phyloP scores from a whole-genome alignment of 495 filamentous ascomycete species.

The Apodospora peruviana region DNA sequence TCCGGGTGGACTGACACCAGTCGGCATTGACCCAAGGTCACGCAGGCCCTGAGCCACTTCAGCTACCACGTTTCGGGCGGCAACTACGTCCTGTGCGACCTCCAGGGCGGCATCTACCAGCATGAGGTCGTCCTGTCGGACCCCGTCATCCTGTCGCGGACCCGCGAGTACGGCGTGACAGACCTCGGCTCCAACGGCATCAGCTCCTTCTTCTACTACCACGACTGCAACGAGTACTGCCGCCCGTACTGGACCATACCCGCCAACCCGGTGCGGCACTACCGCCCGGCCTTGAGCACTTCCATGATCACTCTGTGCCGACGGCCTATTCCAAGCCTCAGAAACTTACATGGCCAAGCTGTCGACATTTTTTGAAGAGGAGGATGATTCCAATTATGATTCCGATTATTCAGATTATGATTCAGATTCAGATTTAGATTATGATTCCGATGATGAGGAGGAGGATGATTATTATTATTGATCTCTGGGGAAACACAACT shows the following conservation, averaged over 20 bases:
- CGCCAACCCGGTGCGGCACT: not conserved
- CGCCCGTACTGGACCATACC: not conserved
- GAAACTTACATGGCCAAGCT: too few relatives aligned
- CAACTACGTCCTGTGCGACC: constrained; percentile 32
- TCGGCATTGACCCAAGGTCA: constrained; percentile 21
- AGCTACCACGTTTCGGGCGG: constrained; percentile 33
- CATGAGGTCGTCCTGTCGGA: constrained; percentile 26
- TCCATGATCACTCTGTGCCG: too few relatives aligned
- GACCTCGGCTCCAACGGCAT: constrained; percentile 31
- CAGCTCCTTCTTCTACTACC: constrained; percentile 29
- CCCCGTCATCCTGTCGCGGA: constrained; percentile 29
- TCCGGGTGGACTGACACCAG: constrained; percentile 26
- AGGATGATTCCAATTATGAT: too few relatives aligned
- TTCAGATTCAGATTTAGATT: too few relatives aligned
- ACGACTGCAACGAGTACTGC: constrained; percentile 3
- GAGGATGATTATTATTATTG: too few relatives aligned
- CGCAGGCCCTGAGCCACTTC: constrained; percentile 40
- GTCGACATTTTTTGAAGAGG: too few relatives aligned
- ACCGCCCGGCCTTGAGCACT: too few relatives aligned
- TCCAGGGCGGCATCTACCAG: constrained; percentile 33
- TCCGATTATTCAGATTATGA: too few relatives aligned
- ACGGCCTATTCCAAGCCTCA: too few relatives aligned
- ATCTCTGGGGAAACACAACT: too few relatives aligned
- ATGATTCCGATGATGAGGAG: too few relatives aligned
- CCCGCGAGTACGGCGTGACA: constrained; percentile 27